phyloP scores from a whole-genome alignment of 2,329 filamentous ascomycete genomes.

The Sporothrix luriei region DNA sequence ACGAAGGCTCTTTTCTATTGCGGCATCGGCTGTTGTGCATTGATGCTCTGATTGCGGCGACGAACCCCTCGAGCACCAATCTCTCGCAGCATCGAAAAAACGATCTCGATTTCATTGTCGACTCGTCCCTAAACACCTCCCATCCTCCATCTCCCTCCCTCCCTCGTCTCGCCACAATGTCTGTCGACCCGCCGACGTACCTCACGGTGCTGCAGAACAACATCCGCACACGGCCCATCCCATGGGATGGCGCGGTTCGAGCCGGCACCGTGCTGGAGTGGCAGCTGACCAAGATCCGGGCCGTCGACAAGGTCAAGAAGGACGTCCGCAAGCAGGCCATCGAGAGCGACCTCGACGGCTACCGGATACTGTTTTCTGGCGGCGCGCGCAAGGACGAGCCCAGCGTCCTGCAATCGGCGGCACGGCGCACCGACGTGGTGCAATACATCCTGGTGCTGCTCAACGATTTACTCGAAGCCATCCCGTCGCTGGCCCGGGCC shows the following conservation, averaged over 20 bases:
- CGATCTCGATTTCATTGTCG: background rate
- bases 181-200: conserved; percentile 88
- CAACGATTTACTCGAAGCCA: conserved; percentile 79
- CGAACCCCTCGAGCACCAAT: background rate
- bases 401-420: conserved; percentile 79
- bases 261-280: conserved; percentile 91
- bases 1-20: background rate
- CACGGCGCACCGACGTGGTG: conserved; percentile 84
- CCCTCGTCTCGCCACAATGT: conserved; percentile 60
- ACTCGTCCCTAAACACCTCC: background rate
- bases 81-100: background rate
- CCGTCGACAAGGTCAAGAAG: conserved; percentile 93
- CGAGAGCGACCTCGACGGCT: conserved; percentile 76
- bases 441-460: conserved; percentile 93
- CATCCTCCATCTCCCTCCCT: background rate
- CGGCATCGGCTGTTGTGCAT: background rate
- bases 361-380: conserved; percentile 78
- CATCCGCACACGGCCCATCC: conserved; percentile 92
- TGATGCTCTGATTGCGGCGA: background rate
- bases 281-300: conserved; percentile 93
- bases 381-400: conserved; percentile 70
- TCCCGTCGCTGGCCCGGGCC: conserved; percentile 71
- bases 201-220: conserved; percentile 87
- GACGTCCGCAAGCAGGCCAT: conserved; percentile 84
- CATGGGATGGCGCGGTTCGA: conserved; percentile 94